Base-by-base conservation (phyloP, 2,329 filamentous ascomycete species). In the Apiospora malaysiana region DNA sequence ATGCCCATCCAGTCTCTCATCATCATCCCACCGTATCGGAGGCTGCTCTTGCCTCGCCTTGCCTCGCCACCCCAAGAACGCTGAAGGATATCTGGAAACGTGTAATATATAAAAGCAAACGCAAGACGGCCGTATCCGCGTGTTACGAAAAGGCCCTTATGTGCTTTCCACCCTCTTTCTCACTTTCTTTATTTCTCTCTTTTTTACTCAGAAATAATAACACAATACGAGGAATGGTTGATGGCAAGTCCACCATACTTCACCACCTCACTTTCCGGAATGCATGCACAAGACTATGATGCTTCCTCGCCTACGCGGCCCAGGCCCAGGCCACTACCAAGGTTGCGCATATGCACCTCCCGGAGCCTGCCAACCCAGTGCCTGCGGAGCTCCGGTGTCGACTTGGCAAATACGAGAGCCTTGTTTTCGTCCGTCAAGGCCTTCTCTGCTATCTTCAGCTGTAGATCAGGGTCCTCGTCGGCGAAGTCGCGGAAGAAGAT, bases 351-450 rank as follows among this genome's bases (percentile, higher is more conserved):
- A 70, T 84, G 82, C 67, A 83, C 78, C 73, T 89, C 87, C 37
- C 86, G 79, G 70, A 89, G 79, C 70, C 85, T 79, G 75, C 83
- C 85, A 2, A 90, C 85, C 88, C 88, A 90, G 74, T 90, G 87
- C 72, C 84, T 82, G 66, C 88, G 82, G 72, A 90, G 78, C 14
- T 78, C 77, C 2, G 82, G 79, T 0, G 87, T 85, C 87, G 90
- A 90, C 80, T 90, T 90, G 81, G 87, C 89, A 73, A 90, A 90
- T 56, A 90, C 84, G 83, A 90, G 86, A 42, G 88, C 88, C 76
- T 88, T 89, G 76, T 86, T 87, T 73, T 89, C 86, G 73, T 89
- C 86, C n/a, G 86, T 84, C 37, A 90, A 81, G 1, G 87, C 84
- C 72, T 87, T 87, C 77, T 90, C 88, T 0, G 87, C 87, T 45